Conservation (phyloP, 352 stramenopile genomes). For the Phytophthora hybrid region DNA sequence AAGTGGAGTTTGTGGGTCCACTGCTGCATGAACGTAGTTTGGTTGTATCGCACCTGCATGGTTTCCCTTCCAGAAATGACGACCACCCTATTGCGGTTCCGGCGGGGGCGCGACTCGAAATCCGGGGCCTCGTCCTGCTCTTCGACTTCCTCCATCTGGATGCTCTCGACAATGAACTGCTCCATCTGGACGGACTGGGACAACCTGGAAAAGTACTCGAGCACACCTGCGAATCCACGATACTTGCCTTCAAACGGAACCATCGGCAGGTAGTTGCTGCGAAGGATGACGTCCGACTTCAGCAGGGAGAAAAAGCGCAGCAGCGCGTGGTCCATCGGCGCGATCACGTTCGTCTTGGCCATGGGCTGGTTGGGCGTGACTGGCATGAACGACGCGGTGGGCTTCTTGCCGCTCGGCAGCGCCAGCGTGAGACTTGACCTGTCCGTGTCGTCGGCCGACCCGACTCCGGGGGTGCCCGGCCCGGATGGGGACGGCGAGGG, state of each 20-base stretch:
- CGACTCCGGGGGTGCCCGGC: slow-evolving; percentile 10
- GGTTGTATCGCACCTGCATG: slow-evolving; percentile 85
- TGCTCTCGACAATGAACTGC: slow-evolving; percentile 79
- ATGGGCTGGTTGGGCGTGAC: slow-evolving; percentile 67
- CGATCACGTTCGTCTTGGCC: slow-evolving; percentile 48
- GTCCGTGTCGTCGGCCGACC: slow-evolving; percentile 35
- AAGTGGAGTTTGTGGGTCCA: slow-evolving; percentile 90
- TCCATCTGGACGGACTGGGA: slow-evolving; percentile 76
- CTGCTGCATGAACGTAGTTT: slow-evolving; percentile 89
- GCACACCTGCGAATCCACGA: slow-evolving; percentile 73
- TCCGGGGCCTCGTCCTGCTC: slow-evolving; percentile 24
- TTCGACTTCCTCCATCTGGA: slow-evolving; percentile 66
- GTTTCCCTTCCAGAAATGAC: slow-evolving; percentile 81
- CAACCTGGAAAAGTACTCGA: slow-evolving; percentile 83
- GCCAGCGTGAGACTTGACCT: slow-evolving; percentile 31
- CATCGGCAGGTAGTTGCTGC: slow-evolving; percentile 90
- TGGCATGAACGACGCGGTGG: slow-evolving; percentile 50
- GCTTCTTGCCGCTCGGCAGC: slow-evolving; percentile 54
- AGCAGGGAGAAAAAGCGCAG: slow-evolving; percentile 84
- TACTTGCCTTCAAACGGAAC: slow-evolving; percentile 90
- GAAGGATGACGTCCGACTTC: slow-evolving; percentile 78
- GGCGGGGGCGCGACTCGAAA: slow-evolving; percentile 32
- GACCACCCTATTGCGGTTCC: slow-evolving; percentile 62
- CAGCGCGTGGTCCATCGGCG: slow-evolving; percentile 69
- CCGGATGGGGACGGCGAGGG: slow-evolving; percentile 13